phyloP scores from a whole-genome alignment of 257 asterid genomes.

The Plectranthus barbatus region DNA sequence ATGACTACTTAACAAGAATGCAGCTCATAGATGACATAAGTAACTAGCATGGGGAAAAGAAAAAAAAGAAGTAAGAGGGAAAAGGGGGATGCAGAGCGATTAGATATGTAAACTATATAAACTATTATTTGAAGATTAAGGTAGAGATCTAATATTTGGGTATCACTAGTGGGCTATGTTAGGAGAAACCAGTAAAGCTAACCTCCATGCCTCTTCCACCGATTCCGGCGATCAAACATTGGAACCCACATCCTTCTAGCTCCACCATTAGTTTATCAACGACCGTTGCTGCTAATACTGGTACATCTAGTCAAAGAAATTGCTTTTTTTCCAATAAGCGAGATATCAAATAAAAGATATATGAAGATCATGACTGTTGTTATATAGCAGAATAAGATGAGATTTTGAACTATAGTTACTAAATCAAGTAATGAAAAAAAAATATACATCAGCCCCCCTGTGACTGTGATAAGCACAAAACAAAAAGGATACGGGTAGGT shows the following conservation, averaged over 20 bases:
- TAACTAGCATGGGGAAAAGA: too few relatives aligned
- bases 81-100: not conserved
- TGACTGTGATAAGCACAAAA: not conserved
- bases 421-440: not conserved
- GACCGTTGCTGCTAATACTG: conserved; percentile 74
- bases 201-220: conserved; percentile 88
- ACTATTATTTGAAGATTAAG: conserved; percentile 8
- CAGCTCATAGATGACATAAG: too few relatives aligned
- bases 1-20: too few relatives aligned
- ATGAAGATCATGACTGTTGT: not conserved
- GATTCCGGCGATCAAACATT: conserved; percentile 77
- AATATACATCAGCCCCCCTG: not conserved
- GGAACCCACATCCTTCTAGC: conserved; percentile 69
- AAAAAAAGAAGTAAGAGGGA: too few relatives aligned
- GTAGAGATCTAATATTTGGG: conserved; percentile 21
- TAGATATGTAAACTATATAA: conserved; percentile 4
- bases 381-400: not conserved
- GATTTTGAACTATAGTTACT: not conserved
- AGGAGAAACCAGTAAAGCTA: conserved; percentile 51
- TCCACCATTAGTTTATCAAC: conserved; percentile 70
- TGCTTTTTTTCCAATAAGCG: not conserved
- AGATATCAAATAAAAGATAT: not conserved
- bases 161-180: conserved; percentile 14
- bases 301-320: conserved; percentile 38
- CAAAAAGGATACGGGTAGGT: conserved; percentile 75